These are phyloP conservation scores for Neofusicoccum umdonicola DNA, from an alignment of 2,329 filamentous ascomycete genomes.

Conservation along the genomic window DNA sequence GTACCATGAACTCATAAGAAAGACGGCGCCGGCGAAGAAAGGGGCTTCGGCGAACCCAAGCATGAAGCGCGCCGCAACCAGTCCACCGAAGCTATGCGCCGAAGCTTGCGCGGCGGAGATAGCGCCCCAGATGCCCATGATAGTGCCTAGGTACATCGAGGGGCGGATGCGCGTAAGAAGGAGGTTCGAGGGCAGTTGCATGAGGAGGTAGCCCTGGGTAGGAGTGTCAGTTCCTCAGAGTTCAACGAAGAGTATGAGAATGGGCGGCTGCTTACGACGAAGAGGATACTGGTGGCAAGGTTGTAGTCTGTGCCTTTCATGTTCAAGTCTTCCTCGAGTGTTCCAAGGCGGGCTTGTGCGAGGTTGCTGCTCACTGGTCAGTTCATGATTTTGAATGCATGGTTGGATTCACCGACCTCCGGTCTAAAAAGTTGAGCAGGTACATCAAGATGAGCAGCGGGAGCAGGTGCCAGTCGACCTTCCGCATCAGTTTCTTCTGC, in stretches of 20 bases:
- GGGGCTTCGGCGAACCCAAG: constrained; percentile 51
- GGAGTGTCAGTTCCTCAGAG: not conserved
- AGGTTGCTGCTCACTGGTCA: constrained; percentile 60
- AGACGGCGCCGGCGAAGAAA: constrained; percentile 21
- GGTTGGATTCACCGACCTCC: not conserved
- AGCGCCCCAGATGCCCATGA: constrained; percentile 45
- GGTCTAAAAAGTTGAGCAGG: constrained; percentile 31
- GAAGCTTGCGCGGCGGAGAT: constrained; percentile 49
- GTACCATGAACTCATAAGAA: constrained; percentile 27
- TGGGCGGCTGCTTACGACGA: constrained; percentile 36
- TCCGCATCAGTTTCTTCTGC: constrained; percentile 29
- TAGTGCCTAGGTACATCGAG: constrained; percentile 52
- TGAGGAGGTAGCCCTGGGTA: constrained; percentile 53
- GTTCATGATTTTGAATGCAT: not conserved
- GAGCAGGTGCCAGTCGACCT: constrained; percentile 30
- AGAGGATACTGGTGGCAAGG: constrained; percentile 61
- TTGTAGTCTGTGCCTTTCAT: constrained; percentile 57
- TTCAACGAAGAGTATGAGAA: not conserved
- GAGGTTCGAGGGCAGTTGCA: constrained; percentile 63
- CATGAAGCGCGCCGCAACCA: constrained; percentile 51
- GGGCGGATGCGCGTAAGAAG: constrained; percentile 55
- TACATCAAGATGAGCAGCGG: constrained; percentile 31
- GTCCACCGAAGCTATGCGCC: constrained; percentile 40
- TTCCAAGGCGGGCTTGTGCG: constrained; percentile 57
- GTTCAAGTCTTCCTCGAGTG: constrained; percentile 19